Evolutionary conservation across 2,329 filamentous ascomycete genomes (phyloP), one percentile per base, ranked within the genome.

Genomic region (Monosporascus sp.): DNA sequence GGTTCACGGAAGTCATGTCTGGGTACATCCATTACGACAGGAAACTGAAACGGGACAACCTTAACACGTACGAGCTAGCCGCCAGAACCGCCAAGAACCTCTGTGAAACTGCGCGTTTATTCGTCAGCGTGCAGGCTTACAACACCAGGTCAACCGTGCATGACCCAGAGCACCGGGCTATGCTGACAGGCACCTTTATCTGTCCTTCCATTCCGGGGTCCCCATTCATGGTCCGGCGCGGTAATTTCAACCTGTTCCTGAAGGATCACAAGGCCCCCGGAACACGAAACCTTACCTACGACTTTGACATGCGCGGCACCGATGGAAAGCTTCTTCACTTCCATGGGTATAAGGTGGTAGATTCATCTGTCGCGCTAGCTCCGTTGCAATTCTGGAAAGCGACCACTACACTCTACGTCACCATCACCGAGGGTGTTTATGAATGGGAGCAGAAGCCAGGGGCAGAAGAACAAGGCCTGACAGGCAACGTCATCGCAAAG

Each of bases 1-100:
- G 78, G 24, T 87, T 87, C 62, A 80, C 80, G 0, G 84, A 87
- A 64, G 78, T 85, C 53, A 85, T 87, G 82, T 76, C 78, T 7
- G 84, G 84, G 9, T 81, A 79, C 58, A 74, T 88, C 26, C 79
- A 84, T 58, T 64, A 69, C 47, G 73, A 74, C 40, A 63, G 67
- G 9, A 68, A 67, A 28, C 63, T 77, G 41, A 63, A 63, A 6
- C 71, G 73, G 9, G 75, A 80, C 59, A 72, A 75, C 45, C 71
- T 70, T 17, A 73, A 76, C n/a, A 76, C 79, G 2, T 85, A 80
- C 62, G 70, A 79, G 54, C 70, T 78, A 20, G 80, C 80, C 2
- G 75, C 75, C 43, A 76, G 77, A 50, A 75, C 72, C 3, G 82
- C 77, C 17, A 74, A 77, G 56, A 76, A 76, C n/a, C 72, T 76